Evolutionary conservation across 176 grass and related monocot genomes (phyloP), one percentile per base, ranked within the genome.

Genomic region (Puya raimondii): DNA sequence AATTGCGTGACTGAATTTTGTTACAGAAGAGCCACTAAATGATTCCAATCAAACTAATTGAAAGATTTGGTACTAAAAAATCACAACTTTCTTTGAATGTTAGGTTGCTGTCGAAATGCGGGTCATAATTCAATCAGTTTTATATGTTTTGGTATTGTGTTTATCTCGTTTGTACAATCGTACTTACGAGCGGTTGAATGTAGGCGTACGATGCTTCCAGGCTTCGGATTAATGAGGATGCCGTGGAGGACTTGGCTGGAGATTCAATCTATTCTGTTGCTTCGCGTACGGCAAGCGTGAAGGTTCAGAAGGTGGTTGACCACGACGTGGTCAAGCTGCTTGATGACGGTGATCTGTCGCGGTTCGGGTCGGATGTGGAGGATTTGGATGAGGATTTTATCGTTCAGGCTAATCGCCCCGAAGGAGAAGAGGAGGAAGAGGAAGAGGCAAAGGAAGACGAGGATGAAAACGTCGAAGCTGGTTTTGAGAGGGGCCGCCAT

Each of bases 301-400:
- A 81, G 18, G 76, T 93, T 0, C 67, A 86, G 68, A 99, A 74
- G 80, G 94, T 65, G 0, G 56, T 86, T 1, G 94, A 99, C 70
- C 89, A 80, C 17, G 94, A 99, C 70, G 78, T 99, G 3, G 77
- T 70, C 0, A 82, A 72, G 50, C 51, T 99, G 50, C 85, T 99
- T 15, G 89, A 93, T 49, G 87, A 90, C 59, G 81, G 77, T 2
- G 87, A 96, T 42, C 66, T 50, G 11, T 90, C 81, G 1, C 79
- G 72, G 56, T 76, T 76, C 33, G 84, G 81, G 2, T 87, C 91
- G 2, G 91, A 99, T 56, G 64, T 56, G 5, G 87, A 90, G 66
- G 82, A 78, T 8, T 64, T 99, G 68, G 94, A 99, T 73, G 94
- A 99, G 77, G 94, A 99, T 90, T 99, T 99, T 69, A 82, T 99